These are phyloP conservation scores for Salpingoeca rosetta DNA, from an alignment of 78 protist species.

Conservation along the genomic window DNA sequence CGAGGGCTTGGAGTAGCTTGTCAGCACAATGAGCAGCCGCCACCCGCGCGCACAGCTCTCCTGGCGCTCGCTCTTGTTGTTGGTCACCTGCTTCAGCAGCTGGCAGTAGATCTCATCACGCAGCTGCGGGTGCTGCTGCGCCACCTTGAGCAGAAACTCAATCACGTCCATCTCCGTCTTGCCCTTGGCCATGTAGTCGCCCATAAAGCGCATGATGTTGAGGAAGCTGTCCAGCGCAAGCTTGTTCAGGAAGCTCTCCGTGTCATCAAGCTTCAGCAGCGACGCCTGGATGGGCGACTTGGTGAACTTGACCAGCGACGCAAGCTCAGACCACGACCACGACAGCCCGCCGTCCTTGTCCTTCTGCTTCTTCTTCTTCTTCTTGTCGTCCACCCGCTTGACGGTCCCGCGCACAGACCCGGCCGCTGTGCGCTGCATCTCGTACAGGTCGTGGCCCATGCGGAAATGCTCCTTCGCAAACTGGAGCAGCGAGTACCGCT, in stretches of 20 bases:
- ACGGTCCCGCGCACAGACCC: conserved; percentile 6
- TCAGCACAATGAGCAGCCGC: background rate
- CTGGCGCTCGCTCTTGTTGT: background rate
- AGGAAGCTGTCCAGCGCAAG: background rate
- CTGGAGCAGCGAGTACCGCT: background rate
- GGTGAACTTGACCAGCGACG: background rate
- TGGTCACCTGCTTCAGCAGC: conserved; percentile 8
- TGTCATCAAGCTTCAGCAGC: background rate
- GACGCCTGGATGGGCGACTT: conserved; percentile 4
- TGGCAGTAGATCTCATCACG: conserved; percentile 6
- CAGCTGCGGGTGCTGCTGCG: background rate
- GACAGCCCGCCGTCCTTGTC: background rate
- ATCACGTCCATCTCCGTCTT: background rate
- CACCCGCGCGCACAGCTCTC: background rate
- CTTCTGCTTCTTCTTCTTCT: background rate
- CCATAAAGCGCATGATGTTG: conserved; percentile 13
- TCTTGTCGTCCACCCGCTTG: background rate
- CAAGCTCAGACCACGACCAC: background rate
- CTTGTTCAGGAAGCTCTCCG: background rate
- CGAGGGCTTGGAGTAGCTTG: background rate
- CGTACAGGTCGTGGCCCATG: background rate
- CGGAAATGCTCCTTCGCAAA: background rate
- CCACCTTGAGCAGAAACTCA: background rate
- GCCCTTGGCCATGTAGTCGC: conserved; percentile 11
- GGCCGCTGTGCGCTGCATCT: background rate